Evolutionary conservation across 2,329 filamentous ascomycete genomes (phyloP).

Genomic region (Aspergillus clavatus): DNA sequence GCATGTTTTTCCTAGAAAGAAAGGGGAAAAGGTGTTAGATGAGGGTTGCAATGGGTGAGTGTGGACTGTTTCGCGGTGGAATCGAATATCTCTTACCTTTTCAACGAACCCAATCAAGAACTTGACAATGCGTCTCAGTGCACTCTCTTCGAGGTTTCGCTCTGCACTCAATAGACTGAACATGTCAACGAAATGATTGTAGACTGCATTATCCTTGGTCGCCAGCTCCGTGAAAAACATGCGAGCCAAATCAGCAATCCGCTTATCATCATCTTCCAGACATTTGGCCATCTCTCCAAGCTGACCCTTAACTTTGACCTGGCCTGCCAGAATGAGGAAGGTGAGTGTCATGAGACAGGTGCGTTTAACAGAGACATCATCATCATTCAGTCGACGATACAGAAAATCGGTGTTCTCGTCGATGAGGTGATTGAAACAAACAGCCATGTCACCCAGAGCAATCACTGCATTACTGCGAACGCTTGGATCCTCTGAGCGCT

Average conservation of each 20-base stretch:
- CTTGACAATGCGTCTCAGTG: slow-evolving; percentile 79
- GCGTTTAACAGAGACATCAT: slow-evolving; percentile 84
- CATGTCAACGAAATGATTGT: slow-evolving; percentile 99
- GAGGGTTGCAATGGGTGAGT: not conserved
- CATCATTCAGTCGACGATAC: slow-evolving; percentile 86
- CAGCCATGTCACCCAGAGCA: slow-evolving; percentile 95
- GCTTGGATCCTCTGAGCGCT: slow-evolving; percentile 85
- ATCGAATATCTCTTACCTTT: slow-evolving; percentile 62
- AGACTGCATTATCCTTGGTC: slow-evolving; percentile 97
- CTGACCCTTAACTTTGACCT: slow-evolving; percentile 99
- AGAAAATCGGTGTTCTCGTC: slow-evolving; percentile 99
- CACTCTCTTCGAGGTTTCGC: slow-evolving; percentile 73
- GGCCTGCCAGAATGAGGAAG: slow-evolving; percentile 91
- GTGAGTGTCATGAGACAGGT: slow-evolving; percentile 98
- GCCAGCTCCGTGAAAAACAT: slow-evolving; percentile 99
- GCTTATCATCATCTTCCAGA: slow-evolving; percentile 89
- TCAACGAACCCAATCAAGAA: slow-evolving; percentile 96
- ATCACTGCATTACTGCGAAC: slow-evolving; percentile 96
- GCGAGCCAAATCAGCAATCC: slow-evolving; percentile 84
- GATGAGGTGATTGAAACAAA: slow-evolving; percentile 98
- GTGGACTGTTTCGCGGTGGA: not conserved
- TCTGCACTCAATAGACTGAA: slow-evolving; percentile 88
- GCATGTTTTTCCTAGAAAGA: slow-evolving; percentile 81
- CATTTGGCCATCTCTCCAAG: slow-evolving; percentile 99
- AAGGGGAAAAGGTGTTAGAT: slow-evolving; percentile 5